Evolutionary conservation across 1,284 basidiomycete species (phyloP), one percentile per base, ranked within the genome.

Genomic region (Ceratobasidium sp.): DNA sequence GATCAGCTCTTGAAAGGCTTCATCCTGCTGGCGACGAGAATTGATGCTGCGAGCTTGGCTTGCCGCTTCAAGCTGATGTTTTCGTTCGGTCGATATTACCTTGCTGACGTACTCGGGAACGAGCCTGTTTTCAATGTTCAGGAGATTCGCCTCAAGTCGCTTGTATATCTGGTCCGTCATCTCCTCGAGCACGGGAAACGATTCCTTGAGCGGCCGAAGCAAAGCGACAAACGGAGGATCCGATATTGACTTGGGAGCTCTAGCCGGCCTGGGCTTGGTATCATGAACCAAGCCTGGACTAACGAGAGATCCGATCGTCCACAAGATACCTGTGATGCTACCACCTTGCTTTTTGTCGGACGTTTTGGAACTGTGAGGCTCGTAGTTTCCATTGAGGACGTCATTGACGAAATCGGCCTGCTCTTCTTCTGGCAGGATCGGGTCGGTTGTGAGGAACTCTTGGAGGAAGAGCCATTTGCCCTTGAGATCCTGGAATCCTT

Each of bases 381-480:
- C 57, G 36, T 58, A 21, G 12, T n/a, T 28, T 32, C 65, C 52
- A 16, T 58, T 32, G 30, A 69, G 65, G 12, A 69, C 65, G 23
- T 58, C 53, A 41, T 58, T 69, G 5, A 69, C 52, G 14, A 69
- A 58, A n/a, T 69, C 53, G 23, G 39, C 39, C 26, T 57, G 65
- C 10, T 55, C 53, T 18, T 21, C 18, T 30, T 57, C 39, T 5
- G 65, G 53, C 5, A 30, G 65, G 9, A 34, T 26, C 2, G 65
- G 39, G 18, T 57, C 41, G 8, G 34, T 26, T 1, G 34, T 46
- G 4, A 69, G 65, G n/a, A 46, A 69, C 10, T 69, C 65, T 34
- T 36, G 52, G 6, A 69, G 4, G 1, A 69, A n/a, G 2, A 69
- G 32, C 52, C 65, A 69, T 18, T 69, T 69, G 43, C 2, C 5